phyloP scores from a whole-genome alignment of 108 stramenopile species.

The Pseudonitzschia multistriata region DNA sequence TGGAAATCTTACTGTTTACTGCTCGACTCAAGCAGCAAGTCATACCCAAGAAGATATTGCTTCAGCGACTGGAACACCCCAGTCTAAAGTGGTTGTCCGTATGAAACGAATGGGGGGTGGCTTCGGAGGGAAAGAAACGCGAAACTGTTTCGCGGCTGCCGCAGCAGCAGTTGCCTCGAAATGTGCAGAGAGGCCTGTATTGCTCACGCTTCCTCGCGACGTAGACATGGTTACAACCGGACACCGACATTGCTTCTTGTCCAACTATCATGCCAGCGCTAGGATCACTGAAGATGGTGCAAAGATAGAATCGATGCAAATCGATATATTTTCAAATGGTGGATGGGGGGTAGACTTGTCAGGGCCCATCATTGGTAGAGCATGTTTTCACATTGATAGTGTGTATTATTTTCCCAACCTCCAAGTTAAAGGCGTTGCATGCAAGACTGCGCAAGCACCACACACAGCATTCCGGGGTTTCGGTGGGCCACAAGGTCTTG shows the following conservation, averaged over 20 bases:
- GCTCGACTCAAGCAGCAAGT: conserved; percentile 89
- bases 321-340: conserved; percentile 84
- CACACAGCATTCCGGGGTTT: conserved; percentile 96
- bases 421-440: conserved; percentile 69
- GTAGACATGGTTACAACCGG: conserved; percentile 92
- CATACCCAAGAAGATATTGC: conserved; percentile 89
- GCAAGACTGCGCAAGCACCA: conserved; percentile 89
- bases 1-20: conserved; percentile 79
- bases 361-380: conserved; percentile 86
- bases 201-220: conserved; percentile 85
- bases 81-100: conserved; percentile 83
- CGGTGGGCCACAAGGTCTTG: conserved; percentile 90
- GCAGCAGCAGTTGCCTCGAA: conserved; percentile 91
- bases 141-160: conserved; percentile 79
- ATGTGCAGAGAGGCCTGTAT: conserved; percentile 70
- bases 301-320: conserved; percentile 75
- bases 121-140: conserved; percentile 77
- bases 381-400: conserved; percentile 90
- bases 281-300: conserved; percentile 64
- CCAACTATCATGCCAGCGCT: conserved; percentile 85
- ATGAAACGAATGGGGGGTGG: conserved; percentile 95
- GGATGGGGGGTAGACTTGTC: conserved; percentile 87
- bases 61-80: conserved; percentile 75
- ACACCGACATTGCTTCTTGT: conserved; percentile 76
- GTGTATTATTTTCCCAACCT: conserved; percentile 87